Percentiles rank a stretch among this genome's conserved stretches.
phyloP scores from a whole-genome alignment of 768 basidiomycete species.

The Suillus subalutaceus region DNA sequence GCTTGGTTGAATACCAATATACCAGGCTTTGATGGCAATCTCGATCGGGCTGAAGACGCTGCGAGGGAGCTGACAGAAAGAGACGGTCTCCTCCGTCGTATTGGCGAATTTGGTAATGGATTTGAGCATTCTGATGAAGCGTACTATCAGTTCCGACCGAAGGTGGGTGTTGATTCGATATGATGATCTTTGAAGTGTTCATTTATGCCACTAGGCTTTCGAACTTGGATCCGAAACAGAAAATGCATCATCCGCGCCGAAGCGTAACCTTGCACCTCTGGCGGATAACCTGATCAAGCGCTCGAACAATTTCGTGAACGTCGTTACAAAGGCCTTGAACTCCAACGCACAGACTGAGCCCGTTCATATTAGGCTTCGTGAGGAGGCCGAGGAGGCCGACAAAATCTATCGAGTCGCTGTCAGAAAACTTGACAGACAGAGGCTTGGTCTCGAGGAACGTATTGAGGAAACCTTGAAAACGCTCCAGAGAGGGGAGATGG shows the following conservation, averaged over 20 bases:
- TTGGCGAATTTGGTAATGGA: conserved; percentile 83
- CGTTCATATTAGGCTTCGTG: conserved; percentile 65
- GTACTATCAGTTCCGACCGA: conserved; percentile 83
- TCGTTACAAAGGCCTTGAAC: conserved; percentile 73
- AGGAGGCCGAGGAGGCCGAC: conserved; percentile 83
- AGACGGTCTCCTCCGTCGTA: conserved; percentile 62
- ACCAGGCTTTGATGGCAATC: conserved; percentile 72
- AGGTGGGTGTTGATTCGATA: conserved; percentile 44
- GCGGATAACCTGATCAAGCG: conserved; percentile 67
- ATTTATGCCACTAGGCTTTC: conserved; percentile 30
- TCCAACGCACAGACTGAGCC: conserved; percentile 57
- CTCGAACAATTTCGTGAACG: conserved; percentile 67
- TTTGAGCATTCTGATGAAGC: conserved; percentile 80
- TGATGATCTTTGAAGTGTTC: conserved; percentile 14
- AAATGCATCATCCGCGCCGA: conserved; percentile 25
- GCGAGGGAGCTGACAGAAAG: conserved; percentile 56
- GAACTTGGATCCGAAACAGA: conserved; percentile 33
- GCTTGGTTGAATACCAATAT: conserved; percentile 82
- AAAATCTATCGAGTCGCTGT: conserved; percentile 77
- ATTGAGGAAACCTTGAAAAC: conserved; percentile 82
- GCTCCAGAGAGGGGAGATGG: conserved; percentile 84
- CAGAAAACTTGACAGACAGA: conserved; percentile 80
- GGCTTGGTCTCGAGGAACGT: conserved; percentile 84
- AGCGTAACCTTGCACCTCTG: conserved; percentile 39
- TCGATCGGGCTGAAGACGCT: conserved; percentile 80